Percentiles rank a stretch among this genome's conserved stretches.
Evolutionary conservation across 495 filamentous ascomycete species (phyloP).

Genomic region (Lophiotrema nucula): DNA sequence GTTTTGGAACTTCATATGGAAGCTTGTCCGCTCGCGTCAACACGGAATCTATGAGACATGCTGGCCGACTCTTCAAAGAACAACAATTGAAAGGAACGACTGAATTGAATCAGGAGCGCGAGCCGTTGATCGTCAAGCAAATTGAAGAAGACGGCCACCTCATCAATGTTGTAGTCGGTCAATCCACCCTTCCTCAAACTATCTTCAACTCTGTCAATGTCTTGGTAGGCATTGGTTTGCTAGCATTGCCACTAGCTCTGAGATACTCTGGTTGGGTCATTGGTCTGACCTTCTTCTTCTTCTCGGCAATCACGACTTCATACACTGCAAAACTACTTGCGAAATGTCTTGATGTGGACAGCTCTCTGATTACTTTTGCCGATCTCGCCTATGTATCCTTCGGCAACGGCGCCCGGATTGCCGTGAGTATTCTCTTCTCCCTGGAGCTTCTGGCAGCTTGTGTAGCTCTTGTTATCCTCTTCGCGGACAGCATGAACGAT

Average conservation of each 20-base stretch:
- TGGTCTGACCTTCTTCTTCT: slow-evolving; percentile 71
- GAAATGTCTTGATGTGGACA: slow-evolving; percentile 85
- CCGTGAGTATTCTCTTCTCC: slow-evolving; percentile 81
- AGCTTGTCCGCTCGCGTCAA: slow-evolving; percentile 68
- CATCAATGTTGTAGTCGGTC: slow-evolving; percentile 78
- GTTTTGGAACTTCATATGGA: slow-evolving; percentile 75
- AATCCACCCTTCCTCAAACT: slow-evolving; percentile 91
- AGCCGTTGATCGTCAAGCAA: slow-evolving; percentile 80
- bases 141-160: slow-evolving; percentile 82
- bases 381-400: slow-evolving; percentile 92
- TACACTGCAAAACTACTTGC: slow-evolving; percentile 87
- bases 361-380: slow-evolving; percentile 79
- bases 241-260: slow-evolving; percentile 85
- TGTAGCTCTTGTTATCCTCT: slow-evolving; percentile 88
- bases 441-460: slow-evolving; percentile 85
- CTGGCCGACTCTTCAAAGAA: slow-evolving; percentile 68
- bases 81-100: slow-evolving; percentile 57
- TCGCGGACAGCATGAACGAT: slow-evolving; percentile 82
- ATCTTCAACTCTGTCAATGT: slow-evolving; percentile 97
- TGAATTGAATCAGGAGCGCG: slow-evolving; percentile 62
- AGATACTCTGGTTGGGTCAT: slow-evolving; percentile 90
- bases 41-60: slow-evolving; percentile 67
- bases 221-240: slow-evolving; percentile 83
- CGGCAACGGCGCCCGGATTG: slow-evolving; percentile 74
- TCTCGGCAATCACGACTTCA: slow-evolving; percentile 70